Percentiles rank a stretch among this genome's conserved stretches.
Evolutionary conservation across 2,329 filamentous ascomycete species (phyloP).

Genomic region (Colletotrichum plurivorum): DNA sequence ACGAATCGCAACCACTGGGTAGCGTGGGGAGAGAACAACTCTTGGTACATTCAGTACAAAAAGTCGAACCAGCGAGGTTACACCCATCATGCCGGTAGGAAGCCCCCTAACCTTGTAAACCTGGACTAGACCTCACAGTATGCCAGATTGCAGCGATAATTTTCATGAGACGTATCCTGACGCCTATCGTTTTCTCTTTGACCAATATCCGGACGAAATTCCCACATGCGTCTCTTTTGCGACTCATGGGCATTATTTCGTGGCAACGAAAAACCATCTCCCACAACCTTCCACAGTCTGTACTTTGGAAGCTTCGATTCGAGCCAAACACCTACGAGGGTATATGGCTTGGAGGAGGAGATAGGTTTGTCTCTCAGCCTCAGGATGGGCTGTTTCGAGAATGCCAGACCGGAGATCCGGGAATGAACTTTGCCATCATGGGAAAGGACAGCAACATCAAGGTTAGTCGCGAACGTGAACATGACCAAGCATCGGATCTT

Average conservation of each 20-base stretch:
- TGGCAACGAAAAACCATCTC: background rate
- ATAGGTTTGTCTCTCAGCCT: background rate
- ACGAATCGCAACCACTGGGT: background rate
- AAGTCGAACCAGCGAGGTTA: background rate
- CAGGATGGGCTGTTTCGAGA: too few species aligned
- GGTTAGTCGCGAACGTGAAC: background rate
- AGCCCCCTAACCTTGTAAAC: background rate
- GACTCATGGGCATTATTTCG: background rate
- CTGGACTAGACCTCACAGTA: background rate
- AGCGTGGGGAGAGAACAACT: background rate
- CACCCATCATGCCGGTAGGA: background rate
- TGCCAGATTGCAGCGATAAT: background rate
- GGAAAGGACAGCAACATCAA: background rate
- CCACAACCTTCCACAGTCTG: background rate
- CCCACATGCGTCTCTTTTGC: background rate
- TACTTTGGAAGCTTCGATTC: background rate
- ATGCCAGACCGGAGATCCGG: background rate
- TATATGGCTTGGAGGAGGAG: background rate
- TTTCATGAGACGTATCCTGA: background rate
- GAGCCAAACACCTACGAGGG: background rate
- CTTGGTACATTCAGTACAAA: background rate
- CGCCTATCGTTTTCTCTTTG: background rate
- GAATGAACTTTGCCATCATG: background rate
- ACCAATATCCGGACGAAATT: background rate
- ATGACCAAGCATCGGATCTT: background rate